phyloP scores from a whole-genome alignment of 116 monocot species.

The Trichopus zeylanicus region DNA sequence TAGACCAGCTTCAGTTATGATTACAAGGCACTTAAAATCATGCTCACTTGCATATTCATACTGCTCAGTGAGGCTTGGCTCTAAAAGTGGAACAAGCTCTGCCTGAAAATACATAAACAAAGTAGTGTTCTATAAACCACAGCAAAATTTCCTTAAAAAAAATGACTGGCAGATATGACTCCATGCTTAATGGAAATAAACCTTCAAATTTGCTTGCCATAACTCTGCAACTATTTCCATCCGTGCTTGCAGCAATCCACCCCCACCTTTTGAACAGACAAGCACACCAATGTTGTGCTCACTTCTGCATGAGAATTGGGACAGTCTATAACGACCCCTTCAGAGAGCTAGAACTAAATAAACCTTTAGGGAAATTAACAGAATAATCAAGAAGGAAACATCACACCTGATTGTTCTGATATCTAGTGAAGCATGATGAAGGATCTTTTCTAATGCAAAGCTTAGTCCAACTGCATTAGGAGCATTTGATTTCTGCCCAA shows the following conservation, averaged over 20 bases:
- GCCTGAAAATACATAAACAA: constrained; percentile 66
- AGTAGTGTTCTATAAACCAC: too few species aligned
- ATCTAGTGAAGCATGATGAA: constrained; percentile 49
- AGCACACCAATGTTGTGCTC: constrained; percentile 53
- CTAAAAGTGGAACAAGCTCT: constrained; percentile 62
- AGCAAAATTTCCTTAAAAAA: not conserved
- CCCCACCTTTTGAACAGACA: constrained; percentile 94
- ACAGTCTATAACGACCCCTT: not conserved
- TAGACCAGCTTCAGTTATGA: constrained; percentile 80
- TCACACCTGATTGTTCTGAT: constrained; percentile 51
- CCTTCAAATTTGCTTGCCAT: constrained; percentile 93
- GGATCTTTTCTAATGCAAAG: constrained; percentile 87
- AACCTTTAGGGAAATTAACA: not conserved
- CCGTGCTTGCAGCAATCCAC: constrained; percentile 76
- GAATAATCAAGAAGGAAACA: not conserved
- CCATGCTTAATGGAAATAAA: constrained; percentile 1
- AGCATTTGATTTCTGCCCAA: constrained; percentile 55
- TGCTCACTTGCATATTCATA: constrained; percentile 96
- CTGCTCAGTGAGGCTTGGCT: constrained; percentile 86
- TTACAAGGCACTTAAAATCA: constrained; percentile 82
- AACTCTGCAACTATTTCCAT: constrained; percentile 88
- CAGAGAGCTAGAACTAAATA: not conserved
- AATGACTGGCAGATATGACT: not conserved
- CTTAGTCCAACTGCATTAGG: constrained; percentile 89
- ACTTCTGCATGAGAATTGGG: constrained; percentile 27